Evolutionary conservation across 1,284 basidiomycete genomes (phyloP).

Genomic region (Hymenochaete sp.): DNA sequence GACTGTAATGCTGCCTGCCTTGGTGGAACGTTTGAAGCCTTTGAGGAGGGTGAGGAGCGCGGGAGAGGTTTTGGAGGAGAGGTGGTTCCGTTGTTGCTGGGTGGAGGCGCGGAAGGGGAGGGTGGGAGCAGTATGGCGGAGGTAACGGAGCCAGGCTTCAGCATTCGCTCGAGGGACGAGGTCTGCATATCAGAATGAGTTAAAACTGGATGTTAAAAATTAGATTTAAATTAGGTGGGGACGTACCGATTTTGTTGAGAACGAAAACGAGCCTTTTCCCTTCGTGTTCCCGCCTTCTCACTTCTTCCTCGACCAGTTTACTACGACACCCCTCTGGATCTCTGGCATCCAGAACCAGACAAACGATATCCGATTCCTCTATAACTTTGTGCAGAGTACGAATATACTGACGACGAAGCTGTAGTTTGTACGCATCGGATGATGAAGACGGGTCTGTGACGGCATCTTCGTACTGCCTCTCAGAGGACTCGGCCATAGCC

Average conservation of each 20-base stretch:
- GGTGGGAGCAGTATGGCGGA: slow-evolving; percentile 88
- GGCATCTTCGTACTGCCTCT: slow-evolving; percentile 23
- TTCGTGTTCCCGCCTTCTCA: slow-evolving; percentile 71
- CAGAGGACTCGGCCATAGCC: slow-evolving; percentile 33
- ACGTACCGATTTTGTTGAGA: slow-evolving; percentile 86
- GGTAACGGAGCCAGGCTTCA: slow-evolving; percentile 82
- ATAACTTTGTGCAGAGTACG: slow-evolving; percentile 85
- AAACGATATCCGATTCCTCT: slow-evolving; percentile 85
- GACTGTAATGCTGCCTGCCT: slow-evolving; percentile 63
- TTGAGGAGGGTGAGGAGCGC: slow-evolving; percentile 84
- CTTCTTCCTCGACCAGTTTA: slow-evolving; percentile 84
- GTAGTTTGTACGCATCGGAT: slow-evolving; percentile 38
- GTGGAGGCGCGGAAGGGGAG: slow-evolving; percentile 90
- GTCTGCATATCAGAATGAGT: slow-evolving; percentile 40
- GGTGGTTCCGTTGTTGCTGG: slow-evolving; percentile 70
- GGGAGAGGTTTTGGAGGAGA: slow-evolving; percentile 71
- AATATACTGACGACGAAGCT: slow-evolving; percentile 61
- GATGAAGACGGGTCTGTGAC: slow-evolving; percentile 23
- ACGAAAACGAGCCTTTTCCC: slow-evolving; percentile 87
- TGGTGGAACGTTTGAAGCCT: slow-evolving; percentile 72
- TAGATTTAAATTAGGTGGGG: slow-evolving; percentile 12
- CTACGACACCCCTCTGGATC: slow-evolving; percentile 89
- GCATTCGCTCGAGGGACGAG: slow-evolving; percentile 86
- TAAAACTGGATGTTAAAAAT: slow-evolving; percentile 1
- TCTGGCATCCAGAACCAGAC: slow-evolving; percentile 82